A percentile compares a stretch with the other conserved stretches of the same genome.
Evolutionary conservation across 2,329 filamentous ascomycete genomes (phyloP).

Genomic region (Acrocalymma vagum): DNA sequence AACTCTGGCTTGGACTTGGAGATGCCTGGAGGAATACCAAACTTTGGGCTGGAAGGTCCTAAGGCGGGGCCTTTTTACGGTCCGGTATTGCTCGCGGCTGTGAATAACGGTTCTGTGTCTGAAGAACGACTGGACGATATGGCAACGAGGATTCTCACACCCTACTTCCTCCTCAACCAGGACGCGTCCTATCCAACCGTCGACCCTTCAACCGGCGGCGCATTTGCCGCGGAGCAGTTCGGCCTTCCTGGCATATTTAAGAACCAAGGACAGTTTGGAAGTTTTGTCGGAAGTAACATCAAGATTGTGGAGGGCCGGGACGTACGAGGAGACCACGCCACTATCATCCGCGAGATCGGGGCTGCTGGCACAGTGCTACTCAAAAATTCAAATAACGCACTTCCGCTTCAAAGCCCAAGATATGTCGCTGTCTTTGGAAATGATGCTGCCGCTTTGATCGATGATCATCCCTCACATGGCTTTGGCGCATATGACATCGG

Average conservation of each 20-base stretch:
- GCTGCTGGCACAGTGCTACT: conserved; percentile 44
- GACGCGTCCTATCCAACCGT: conserved; percentile 56
- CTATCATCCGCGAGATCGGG: conserved; percentile 42
- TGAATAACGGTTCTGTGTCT: conserved; percentile 36
- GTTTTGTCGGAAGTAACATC: too few relatives aligned
- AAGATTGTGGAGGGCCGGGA: conserved; percentile 18
- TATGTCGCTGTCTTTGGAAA: too few relatives aligned
- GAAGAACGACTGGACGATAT: conserved; percentile 37
- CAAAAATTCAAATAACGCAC: conserved; percentile 63
- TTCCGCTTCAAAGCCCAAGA: too few relatives aligned
- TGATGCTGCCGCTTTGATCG: too few relatives aligned
- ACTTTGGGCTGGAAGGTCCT: conserved; percentile 36
- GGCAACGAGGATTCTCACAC: conserved; percentile 37
- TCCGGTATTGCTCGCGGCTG: conserved; percentile 35
- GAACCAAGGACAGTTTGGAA: too few relatives aligned
- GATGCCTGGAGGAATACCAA: conserved; percentile 69
- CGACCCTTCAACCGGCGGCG: too few relatives aligned
- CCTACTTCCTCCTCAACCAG: conserved; percentile 46
- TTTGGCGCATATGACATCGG: conserved; percentile 50
- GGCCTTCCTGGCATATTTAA: neutral
- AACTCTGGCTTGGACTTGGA: conserved; percentile 71
- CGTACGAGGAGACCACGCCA: conserved; percentile 55
- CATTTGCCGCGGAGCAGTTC: too few relatives aligned
- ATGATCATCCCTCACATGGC: conserved; percentile 45
- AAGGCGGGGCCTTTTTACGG: conserved; percentile 51